Conservation (phyloP, 768 basidiomycete species). For the Panaeolus cyanescens region DNA sequence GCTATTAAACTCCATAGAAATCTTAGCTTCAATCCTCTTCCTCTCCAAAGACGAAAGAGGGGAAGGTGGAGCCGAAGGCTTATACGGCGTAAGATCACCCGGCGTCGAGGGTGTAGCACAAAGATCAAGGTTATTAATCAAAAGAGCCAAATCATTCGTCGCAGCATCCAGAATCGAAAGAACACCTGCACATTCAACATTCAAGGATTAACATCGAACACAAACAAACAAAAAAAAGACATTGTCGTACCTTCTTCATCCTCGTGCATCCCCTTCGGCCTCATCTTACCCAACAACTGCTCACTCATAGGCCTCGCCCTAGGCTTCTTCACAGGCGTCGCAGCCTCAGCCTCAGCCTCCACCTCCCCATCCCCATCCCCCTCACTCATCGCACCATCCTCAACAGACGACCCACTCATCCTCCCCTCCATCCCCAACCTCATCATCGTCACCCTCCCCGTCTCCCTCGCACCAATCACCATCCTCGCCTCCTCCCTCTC, state of each 20-base stretch:
- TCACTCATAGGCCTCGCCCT: conserved; percentile 67
- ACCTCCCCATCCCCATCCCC: conserved; percentile 13
- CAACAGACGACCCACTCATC: conserved; percentile 19
- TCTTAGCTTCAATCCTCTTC: neutral
- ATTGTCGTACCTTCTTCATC: conserved; percentile 53
- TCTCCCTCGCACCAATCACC: neutral
- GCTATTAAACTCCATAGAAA: neutral
- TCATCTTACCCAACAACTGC: conserved; percentile 49
- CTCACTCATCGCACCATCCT: conserved; percentile 12
- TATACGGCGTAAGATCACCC: conserved; percentile 47
- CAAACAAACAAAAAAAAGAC: conserved; percentile 20
- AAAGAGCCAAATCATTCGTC: conserved; percentile 74
- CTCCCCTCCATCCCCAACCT: conserved; percentile 11
- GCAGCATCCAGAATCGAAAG: conserved; percentile 77
- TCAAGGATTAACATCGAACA: neutral
- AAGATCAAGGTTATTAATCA: conserved; percentile 81
- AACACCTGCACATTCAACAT: conserved; percentile 39
- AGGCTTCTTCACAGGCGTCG: conserved; percentile 47
- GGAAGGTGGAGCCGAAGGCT: conserved; percentile 31
- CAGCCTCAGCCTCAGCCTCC: conserved; percentile 14
- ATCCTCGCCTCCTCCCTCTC: neutral
- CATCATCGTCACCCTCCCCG: too few relatives aligned
- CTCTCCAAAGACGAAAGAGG: neutral
- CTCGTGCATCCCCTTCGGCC: conserved; percentile 54
- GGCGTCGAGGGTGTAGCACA: conserved; percentile 71